A percentile compares a stretch with the other conserved stretches of the same genome.
phyloP scores from a whole-genome alignment of 2,329 filamentous ascomycete species.

The Chaetothyriales sp. region DNA sequence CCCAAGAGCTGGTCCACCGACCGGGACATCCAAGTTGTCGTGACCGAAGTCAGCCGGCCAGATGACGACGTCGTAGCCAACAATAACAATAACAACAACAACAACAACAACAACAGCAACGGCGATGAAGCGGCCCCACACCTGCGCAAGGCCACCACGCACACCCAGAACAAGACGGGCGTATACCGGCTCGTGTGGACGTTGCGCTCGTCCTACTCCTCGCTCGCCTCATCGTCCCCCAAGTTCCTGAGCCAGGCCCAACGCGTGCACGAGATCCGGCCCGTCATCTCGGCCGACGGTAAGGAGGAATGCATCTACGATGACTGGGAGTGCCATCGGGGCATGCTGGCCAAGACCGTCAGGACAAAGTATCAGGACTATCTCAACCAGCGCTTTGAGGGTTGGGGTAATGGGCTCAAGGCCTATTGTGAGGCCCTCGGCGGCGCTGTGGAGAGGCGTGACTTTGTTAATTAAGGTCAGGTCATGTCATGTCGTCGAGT shows the following conservation, averaged over 20 bases:
- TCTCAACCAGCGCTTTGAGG: constrained; percentile 25
- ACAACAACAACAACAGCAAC: not conserved
- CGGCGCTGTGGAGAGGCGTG: constrained; percentile 21
- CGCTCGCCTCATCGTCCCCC: constrained; percentile 19
- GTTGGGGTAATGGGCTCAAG: constrained; percentile 29
- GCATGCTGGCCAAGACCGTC: constrained; percentile 27
- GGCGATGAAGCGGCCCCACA: not conserved
- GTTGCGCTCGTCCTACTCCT: constrained; percentile 18
- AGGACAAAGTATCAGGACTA: constrained; percentile 28
- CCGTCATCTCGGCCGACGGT: constrained; percentile 22
- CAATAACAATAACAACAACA: not conserved
- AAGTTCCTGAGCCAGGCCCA: constrained; percentile 28
- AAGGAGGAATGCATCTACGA: constrained; percentile 22
- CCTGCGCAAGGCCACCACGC: constrained; percentile 1
- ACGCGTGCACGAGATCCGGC: constrained; percentile 33
- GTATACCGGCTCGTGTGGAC: constrained; percentile 22
- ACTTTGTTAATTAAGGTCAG: constrained; percentile 6
- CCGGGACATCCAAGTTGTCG: constrained; percentile 10
- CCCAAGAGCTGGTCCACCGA: constrained; percentile 10
- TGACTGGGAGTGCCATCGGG: constrained; percentile 31
- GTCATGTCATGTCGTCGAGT: too few relatives aligned
- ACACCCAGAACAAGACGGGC: constrained; percentile 5
- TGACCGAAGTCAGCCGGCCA: constrained; percentile 14
- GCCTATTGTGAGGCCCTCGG: constrained; percentile 20
- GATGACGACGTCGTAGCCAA: constrained; percentile 8